Conservation (phyloP, 352 stramenopile species). For the Globisporangium acanthophoron region DNA sequence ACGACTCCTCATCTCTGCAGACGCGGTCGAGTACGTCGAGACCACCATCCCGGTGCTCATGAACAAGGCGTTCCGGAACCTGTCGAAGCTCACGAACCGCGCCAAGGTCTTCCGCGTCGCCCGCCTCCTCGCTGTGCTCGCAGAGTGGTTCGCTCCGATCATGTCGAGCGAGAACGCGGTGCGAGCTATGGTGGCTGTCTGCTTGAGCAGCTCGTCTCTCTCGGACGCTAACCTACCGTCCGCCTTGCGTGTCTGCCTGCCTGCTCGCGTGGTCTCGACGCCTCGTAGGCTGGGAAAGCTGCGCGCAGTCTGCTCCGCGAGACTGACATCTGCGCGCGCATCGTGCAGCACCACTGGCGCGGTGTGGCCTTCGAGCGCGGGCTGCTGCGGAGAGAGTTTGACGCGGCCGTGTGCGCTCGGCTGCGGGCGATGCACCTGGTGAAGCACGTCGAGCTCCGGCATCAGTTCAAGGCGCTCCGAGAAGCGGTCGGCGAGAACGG, state of each 20-base stretch:
- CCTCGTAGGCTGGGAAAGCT: conserved; percentile 26
- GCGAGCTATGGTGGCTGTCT: not conserved
- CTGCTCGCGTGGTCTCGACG: not conserved
- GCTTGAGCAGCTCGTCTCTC: not conserved
- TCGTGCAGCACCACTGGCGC: conserved; percentile 75
- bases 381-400: conserved; percentile 36
- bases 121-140: conserved; percentile 43
- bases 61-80: conserved; percentile 67
- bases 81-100: conserved; percentile 52
- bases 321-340: conserved; percentile 57
- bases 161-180: conserved; percentile 63
- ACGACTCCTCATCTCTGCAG: conserved; percentile 11
- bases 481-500: conserved; percentile 34
- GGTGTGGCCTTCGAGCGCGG: conserved; percentile 54
- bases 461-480: conserved; percentile 60
- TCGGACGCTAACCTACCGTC: not conserved
- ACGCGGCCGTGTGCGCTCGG: conserved; percentile 42
- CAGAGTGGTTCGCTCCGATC: conserved; percentile 54
- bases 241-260: not conserved
- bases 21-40: conserved; percentile 58
- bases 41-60: conserved; percentile 60
- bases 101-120: conserved; percentile 49
- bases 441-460: conserved; percentile 61
- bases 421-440: conserved; percentile 69
- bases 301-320: conserved; percentile 50